These are phyloP conservation scores for Eucommia ulmoides DNA, from an alignment of 257 asterid genomes.

Conservation along the genomic window DNA sequence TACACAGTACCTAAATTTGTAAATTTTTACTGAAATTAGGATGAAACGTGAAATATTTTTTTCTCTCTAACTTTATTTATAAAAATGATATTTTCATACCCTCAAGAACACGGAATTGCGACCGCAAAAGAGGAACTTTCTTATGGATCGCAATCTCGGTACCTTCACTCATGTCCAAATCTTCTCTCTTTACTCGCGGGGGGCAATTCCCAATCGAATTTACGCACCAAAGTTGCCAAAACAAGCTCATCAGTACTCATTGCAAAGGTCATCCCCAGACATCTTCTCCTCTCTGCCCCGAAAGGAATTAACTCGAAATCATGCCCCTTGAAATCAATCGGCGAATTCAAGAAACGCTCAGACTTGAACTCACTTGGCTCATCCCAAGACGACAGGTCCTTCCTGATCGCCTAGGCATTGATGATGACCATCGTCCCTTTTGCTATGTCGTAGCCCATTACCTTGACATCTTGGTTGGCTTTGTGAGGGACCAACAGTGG, in stretches of 20 bases:
- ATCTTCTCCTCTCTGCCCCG: slow-evolving; percentile 48
- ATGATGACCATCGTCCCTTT: slow-evolving; percentile 21
- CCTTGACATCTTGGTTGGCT: slow-evolving; percentile 23
- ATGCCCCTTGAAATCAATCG: slow-evolving; percentile 27
- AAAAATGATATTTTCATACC: not conserved
- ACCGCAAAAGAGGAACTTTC: slow-evolving; percentile 22
- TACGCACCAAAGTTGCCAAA: slow-evolving; percentile 25
- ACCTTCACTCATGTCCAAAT: slow-evolving; percentile 35
- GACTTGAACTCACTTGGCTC: slow-evolving; percentile 35
- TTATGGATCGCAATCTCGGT: slow-evolving; percentile 17
- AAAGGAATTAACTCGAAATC: slow-evolving; percentile 41
- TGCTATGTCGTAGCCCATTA: slow-evolving; percentile 29
- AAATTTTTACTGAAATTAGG: no score
- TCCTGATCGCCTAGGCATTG: slow-evolving; percentile 37
- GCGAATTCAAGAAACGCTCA: slow-evolving; percentile 25
- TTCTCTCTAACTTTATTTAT: no score
- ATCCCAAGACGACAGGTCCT: slow-evolving; percentile 38
- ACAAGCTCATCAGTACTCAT: slow-evolving; percentile 18
- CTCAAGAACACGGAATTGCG: slow-evolving; percentile 6
- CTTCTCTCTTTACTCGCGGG: slow-evolving; percentile 12
- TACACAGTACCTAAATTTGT: no score
- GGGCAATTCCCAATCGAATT: slow-evolving; percentile 25
- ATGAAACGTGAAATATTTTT: no score
- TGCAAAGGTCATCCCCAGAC: slow-evolving; percentile 33
- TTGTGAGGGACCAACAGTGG: slow-evolving; percentile 34